phyloP scores from a whole-genome alignment of 495 filamentous ascomycete species.

The Letharia columbiana region DNA sequence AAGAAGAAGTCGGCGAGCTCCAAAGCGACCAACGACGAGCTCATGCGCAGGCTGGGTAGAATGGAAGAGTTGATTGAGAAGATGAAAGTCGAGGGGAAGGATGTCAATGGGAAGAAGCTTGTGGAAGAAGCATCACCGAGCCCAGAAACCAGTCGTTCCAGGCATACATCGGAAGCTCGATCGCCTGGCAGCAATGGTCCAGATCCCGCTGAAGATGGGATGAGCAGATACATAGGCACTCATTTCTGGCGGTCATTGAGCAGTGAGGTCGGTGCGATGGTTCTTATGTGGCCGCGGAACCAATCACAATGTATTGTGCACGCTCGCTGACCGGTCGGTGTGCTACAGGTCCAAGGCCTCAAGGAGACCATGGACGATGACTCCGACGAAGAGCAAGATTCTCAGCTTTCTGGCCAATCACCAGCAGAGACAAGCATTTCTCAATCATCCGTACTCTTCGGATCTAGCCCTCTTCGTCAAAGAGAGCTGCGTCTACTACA shows the following conservation, averaged over 20 bases:
- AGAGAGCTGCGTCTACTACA: slow-evolving; percentile 38
- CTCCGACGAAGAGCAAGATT: slow-evolving; percentile 15
- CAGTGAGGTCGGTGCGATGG: slow-evolving; percentile 38
- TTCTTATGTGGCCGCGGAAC: neutral
- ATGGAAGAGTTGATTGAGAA: slow-evolving; percentile 50
- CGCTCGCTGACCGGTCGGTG: neutral
- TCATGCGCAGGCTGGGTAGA: slow-evolving; percentile 44
- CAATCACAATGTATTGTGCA: neutral
- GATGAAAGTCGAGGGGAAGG: slow-evolving; percentile 43
- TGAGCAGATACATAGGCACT: slow-evolving; percentile 42
- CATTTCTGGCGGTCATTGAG: slow-evolving; percentile 47
- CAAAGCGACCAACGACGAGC: slow-evolving; percentile 31
- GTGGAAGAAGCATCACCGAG: neutral
- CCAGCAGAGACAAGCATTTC: slow-evolving; percentile 13
- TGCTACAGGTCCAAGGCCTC: slow-evolving; percentile 19
- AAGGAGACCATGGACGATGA: slow-evolving; percentile 21
- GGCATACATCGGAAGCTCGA: slow-evolving; percentile 1
- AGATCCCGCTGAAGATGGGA: slow-evolving; percentile 13
- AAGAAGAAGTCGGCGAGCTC: slow-evolving; percentile 24
- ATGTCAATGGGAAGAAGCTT: slow-evolving; percentile 1
- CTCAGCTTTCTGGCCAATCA: slow-evolving; percentile 7
- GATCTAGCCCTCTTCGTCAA: slow-evolving; percentile 16
- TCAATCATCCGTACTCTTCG: slow-evolving; percentile 18
- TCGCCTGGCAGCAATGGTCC: slow-evolving; percentile 6
- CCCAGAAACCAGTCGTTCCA: slow-evolving; percentile 1